These are phyloP conservation scores for Hyphopichia buzzinii DNA, from an alignment of 1,139 yeast species.

Conservation along the genomic window DNA sequence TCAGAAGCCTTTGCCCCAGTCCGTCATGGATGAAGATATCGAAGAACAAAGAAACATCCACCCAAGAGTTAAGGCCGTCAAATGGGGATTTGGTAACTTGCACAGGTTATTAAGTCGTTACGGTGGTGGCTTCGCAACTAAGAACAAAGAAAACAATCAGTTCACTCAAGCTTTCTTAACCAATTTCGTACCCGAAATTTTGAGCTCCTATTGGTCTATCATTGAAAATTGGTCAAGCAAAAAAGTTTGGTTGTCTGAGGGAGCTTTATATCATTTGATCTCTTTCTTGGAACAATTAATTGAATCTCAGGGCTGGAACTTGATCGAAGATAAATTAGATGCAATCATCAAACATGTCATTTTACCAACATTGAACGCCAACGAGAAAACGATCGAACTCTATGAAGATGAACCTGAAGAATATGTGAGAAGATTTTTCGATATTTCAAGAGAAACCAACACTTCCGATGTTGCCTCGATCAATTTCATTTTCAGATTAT, in stretches of 20 bases:
- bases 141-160: constrained; percentile 30
- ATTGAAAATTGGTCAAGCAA: constrained; percentile 60
- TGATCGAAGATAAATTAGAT: constrained; percentile 55
- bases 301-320: constrained; percentile 52
- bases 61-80: constrained; percentile 59
- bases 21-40: constrained; percentile 36
- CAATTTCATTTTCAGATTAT: constrained; percentile 59
- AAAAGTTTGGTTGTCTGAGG: constrained; percentile 59
- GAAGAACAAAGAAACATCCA: constrained; percentile 33
- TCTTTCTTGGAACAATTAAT: constrained; percentile 63
- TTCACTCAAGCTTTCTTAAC: constrained; percentile 48
- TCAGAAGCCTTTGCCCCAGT: constrained; percentile 39
- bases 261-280: constrained; percentile 59
- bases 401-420: constrained; percentile 76
- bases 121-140: constrained; percentile 47
- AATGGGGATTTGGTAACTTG: constrained; percentile 73
- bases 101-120: constrained; percentile 58
- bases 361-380: constrained; percentile 61
- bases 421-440: constrained; percentile 67
- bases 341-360: constrained; percentile 59
- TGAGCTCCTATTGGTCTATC: constrained; percentile 56
- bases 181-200: constrained; percentile 59
- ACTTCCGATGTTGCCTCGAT: constrained; percentile 84
- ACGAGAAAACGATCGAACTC: constrained; percentile 54
- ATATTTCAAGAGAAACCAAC: constrained; percentile 65